phyloP scores from a whole-genome alignment of 2,329 filamentous ascomycete genomes.

The Penicillium sp. region DNA sequence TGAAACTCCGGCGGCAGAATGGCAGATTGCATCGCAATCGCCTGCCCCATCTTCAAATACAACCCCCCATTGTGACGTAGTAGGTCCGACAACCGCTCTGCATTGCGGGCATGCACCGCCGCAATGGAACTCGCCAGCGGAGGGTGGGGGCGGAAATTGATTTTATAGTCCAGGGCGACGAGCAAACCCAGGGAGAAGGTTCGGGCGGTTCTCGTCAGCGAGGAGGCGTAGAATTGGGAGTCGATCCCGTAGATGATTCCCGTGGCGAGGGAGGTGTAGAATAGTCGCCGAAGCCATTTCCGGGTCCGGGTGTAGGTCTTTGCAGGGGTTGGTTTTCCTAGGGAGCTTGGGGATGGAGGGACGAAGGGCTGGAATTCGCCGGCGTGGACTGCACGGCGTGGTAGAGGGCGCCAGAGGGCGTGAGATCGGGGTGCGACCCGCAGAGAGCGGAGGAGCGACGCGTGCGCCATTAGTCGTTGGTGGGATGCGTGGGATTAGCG shows the following conservation, averaged over 20 bases:
- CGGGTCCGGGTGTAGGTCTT: constrained; percentile 73
- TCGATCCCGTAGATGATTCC: constrained; percentile 73
- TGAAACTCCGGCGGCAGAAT: constrained; percentile 93
- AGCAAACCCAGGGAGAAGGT: constrained; percentile 82
- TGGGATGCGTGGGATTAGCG: constrained; percentile 17
- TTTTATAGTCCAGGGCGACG: constrained; percentile 90
- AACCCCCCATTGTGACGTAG: constrained; percentile 86
- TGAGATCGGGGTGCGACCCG: constrained; percentile 18
- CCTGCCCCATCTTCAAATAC: constrained; percentile 97
- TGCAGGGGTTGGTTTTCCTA: constrained; percentile 73
- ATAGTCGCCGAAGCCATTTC: constrained; percentile 77
- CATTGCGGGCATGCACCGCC: constrained; percentile 82
- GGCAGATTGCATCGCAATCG: constrained; percentile 97
- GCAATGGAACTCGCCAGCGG: constrained; percentile 73
- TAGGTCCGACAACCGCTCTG: constrained; percentile 80
- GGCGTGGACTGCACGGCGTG: constrained; percentile 41
- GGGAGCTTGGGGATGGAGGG: constrained; percentile 77
- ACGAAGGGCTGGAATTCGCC: constrained; percentile 68
- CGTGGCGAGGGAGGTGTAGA: constrained; percentile 64
- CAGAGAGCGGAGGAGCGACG: constrained; percentile 30
- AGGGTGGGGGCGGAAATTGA: constrained; percentile 88
- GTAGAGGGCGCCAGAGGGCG: constrained; percentile 20
- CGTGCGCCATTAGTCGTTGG: constrained; percentile 26
- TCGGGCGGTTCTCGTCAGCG: constrained; percentile 75
- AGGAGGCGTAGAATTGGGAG: constrained; percentile 76